phyloP scores from a whole-genome alignment of 148 eudicot species.

The Suaeda aralocaspica region DNA sequence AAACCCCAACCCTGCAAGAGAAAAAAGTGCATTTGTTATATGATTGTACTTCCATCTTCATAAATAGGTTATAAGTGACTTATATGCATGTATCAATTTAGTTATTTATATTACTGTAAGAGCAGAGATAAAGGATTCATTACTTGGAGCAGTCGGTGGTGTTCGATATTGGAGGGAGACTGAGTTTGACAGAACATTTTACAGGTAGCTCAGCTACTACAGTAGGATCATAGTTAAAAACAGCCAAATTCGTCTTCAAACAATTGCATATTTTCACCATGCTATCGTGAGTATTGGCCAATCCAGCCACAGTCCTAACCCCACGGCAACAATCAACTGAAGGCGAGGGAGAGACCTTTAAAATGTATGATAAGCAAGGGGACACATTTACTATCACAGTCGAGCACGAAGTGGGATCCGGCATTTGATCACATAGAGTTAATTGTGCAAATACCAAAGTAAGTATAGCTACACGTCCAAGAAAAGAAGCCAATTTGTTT shows the following conservation, averaged over 20 bases:
- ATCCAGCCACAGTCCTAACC: slow-evolving; percentile 12
- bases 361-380: slow-evolving; percentile 18
- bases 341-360: slow-evolving; percentile 15
- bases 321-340: slow-evolving; percentile 31
- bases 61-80: too few species aligned
- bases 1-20: too few species aligned
- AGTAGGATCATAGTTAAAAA: too few species aligned
- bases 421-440: not conserved
- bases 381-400: slow-evolving; percentile 9
- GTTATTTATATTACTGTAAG: not conserved
- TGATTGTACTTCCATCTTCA: too few species aligned
- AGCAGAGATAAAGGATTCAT: not conserved
- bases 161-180: too few species aligned
- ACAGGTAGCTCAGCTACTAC: too few species aligned
- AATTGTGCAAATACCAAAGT: slow-evolving; percentile 9
- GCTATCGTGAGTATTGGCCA: slow-evolving; percentile 21
- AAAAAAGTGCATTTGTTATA: too few species aligned
- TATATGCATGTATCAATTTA: too few species aligned
- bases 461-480: slow-evolving; percentile 8
- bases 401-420: slow-evolving; percentile 9
- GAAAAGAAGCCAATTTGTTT: slow-evolving; percentile 10
- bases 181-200: too few species aligned
- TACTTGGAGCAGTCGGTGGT: slow-evolving; percentile 32
- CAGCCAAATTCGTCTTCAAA: too few species aligned
- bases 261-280: slow-evolving; percentile 27